Evolutionary conservation across 2,329 filamentous ascomycete species (phyloP), one percentile per base, ranked within the genome.

Genomic region (Aspergillus neotritici): DNA sequence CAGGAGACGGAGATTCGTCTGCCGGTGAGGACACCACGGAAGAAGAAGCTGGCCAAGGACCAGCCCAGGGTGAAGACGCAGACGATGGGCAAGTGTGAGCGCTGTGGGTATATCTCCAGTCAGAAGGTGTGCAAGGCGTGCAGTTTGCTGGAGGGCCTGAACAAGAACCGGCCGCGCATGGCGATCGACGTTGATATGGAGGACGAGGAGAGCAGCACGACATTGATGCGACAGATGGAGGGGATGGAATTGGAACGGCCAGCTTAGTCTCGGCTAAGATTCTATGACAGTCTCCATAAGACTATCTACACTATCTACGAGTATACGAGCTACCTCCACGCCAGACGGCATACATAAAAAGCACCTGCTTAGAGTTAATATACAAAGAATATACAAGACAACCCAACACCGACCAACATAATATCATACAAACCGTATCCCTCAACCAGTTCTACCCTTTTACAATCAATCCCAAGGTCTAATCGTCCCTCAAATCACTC

Each of bases 81-180:
- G 42, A 63, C 59, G 11, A 77, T 96, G 54, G 87, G 91, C 2
- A 83, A 82, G 51, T 98, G 93, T 61, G 80, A 84, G 58, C 83
- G 80, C 40, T 98, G 93, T 56, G 93, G 93, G 11, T 98, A 97
- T 63, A 86, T 98, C 66, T 95, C 93, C 2, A 96, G 90, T 56
- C 93, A 98, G 66, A 79, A 80, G 25, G 80, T 96, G 31, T 98
- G 93, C 68, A 94, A 98, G 67, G 93, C 93, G 0, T 98, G 93
- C 63, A 84, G 83, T 49, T 72, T 98, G 34, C 77, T 98, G 3
- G 90, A 97, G 56, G 87, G 86, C 0, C 66, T 98, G 37, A 98
- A 98, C 63, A 96, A 93, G 58, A 79, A 73, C 49, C 58, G 70
- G 10, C 75, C 75, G 28, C 69, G 66, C 54, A 71, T 66, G 6